Base-by-base conservation (phyloP, 768 basidiomycete species). In the Exsudoporus frostii region DNA sequence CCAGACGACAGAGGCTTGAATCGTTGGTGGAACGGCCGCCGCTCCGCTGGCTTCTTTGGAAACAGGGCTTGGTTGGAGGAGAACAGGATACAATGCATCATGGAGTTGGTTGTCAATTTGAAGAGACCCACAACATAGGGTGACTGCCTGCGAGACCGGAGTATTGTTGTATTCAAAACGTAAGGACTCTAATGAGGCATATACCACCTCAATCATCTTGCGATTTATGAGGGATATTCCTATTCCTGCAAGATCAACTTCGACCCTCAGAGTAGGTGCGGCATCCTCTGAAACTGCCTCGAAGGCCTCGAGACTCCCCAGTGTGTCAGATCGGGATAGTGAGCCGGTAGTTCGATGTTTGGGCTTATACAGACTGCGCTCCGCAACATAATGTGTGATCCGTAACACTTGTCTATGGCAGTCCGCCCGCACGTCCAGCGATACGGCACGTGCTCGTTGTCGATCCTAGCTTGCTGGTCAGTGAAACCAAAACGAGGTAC, bases 81-180 rank as follows among this genome's bases (percentile, higher is more conserved):
- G 84, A 50, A 98, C 94, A 2, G 97, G 94, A 75, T 86, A 99
- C 13, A 95, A 66, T 17, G 93, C 95, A 53, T 98, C 97, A 54
- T 98, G 96, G 13, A 99, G 81, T 66, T 99, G 97, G 65, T 98
- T 99, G 73, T 99, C 97, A 54, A 98, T 81, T 68, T 98, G 95
- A 11, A 99, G 77, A 61, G 79, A 85, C n/a, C 89, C 91, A 64
- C 88, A 89, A 8, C 87, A 83, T 33, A 98, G 36, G 44, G 83
- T 90, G 48, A 94, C 76, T 2, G 90, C 81, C 62, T 95, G 92
- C 6, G 91, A 86, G 34, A 86, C 77, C 1, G 80, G 73, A 64
- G 86, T 95, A 63, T 89, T 82, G 38, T 79, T 81, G 70, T 95
- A 98, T 60, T 93, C 90, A 54, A 98, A 79, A 61, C 88, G 86